phyloP scores from a whole-genome alignment of 2,329 filamentous ascomycete genomes.

The Sporothrix brunneoviolacea region DNA sequence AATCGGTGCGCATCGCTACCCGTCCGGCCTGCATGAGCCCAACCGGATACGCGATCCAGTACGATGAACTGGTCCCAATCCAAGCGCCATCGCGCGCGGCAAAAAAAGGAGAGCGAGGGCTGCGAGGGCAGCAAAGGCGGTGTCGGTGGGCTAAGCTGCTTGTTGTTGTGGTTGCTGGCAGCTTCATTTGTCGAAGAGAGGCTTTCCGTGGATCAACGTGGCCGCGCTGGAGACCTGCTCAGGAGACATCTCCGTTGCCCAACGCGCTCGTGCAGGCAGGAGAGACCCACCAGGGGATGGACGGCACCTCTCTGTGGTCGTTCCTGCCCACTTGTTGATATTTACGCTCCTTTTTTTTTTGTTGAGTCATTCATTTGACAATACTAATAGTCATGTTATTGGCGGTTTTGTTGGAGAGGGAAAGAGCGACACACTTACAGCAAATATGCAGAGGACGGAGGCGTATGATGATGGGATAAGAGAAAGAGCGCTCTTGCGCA shows the following conservation, averaged over 20 bases:
- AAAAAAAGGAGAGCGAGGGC: neutral
- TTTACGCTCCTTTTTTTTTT: neutral
- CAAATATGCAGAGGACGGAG: neutral
- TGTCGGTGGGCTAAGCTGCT: too few relatives aligned
- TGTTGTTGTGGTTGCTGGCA: too few relatives aligned
- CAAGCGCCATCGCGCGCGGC: too few relatives aligned
- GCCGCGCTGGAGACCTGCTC: neutral
- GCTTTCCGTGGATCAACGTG: slow-evolving; percentile 1
- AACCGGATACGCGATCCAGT: neutral
- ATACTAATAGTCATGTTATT: too few relatives aligned
- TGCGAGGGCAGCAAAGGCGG: too few relatives aligned
- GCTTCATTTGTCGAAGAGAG: neutral
- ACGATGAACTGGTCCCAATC: neutral
- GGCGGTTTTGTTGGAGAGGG: neutral
- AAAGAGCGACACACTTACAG: neutral
- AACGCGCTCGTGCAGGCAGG: neutral
- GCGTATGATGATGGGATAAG: too few relatives aligned
- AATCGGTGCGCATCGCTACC: neutral
- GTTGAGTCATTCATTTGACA: neutral
- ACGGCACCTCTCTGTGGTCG: neutral
- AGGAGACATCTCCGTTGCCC: neutral
- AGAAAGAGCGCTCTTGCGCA: too few relatives aligned
- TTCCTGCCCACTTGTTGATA: neutral
- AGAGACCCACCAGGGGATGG: neutral
- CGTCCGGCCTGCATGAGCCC: neutral